A percentile compares a stretch with the other conserved stretches of the same genome.
Evolutionary conservation across 1,284 basidiomycete species (phyloP).

Genomic region (Rhodotorula sp.): DNA sequence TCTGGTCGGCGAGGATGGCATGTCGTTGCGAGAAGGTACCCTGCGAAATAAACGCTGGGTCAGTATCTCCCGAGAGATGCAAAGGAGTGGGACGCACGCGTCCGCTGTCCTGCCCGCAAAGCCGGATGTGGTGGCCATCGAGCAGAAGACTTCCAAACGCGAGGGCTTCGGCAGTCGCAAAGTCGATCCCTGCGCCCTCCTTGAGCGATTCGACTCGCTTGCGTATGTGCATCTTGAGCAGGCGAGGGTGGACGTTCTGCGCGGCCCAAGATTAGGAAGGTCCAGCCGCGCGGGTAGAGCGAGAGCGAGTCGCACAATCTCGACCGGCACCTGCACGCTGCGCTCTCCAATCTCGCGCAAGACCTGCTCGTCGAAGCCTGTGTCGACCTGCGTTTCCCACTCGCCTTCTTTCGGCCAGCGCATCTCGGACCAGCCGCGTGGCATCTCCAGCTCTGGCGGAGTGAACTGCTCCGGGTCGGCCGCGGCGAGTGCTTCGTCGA

Average conservation of each 20-base stretch:
- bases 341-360: conserved; percentile 63
- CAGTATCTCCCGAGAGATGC: neutral
- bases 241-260: conserved; percentile 69
- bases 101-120: conserved; percentile 87
- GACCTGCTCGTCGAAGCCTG: conserved; percentile 60
- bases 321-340: conserved; percentile 67
- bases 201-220: conserved; percentile 69
- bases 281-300: neutral
- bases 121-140: conserved; percentile 73
- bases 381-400: conserved; percentile 61
- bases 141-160: conserved; percentile 79
- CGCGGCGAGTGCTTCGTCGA: conserved; percentile 62
- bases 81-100: conserved; percentile 46
- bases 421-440: conserved; percentile 63
- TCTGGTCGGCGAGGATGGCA: conserved; percentile 84
- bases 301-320: conserved; percentile 62
- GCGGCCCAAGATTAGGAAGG: conserved; percentile 41
- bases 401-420: conserved; percentile 66
- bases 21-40: conserved; percentile 89
- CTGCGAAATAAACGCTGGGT: conserved; percentile 8
- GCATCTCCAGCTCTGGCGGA: conserved; percentile 58
- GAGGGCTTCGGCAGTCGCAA: conserved; percentile 83
- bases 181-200: conserved; percentile 69
- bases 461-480: conserved; percentile 53
- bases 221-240: conserved; percentile 71